A percentile compares a stretch with the other conserved stretches of the same genome.
Conservation (phyloP, 2,329 filamentous ascomycete species). For the Colletotrichum gigasporum region DNA sequence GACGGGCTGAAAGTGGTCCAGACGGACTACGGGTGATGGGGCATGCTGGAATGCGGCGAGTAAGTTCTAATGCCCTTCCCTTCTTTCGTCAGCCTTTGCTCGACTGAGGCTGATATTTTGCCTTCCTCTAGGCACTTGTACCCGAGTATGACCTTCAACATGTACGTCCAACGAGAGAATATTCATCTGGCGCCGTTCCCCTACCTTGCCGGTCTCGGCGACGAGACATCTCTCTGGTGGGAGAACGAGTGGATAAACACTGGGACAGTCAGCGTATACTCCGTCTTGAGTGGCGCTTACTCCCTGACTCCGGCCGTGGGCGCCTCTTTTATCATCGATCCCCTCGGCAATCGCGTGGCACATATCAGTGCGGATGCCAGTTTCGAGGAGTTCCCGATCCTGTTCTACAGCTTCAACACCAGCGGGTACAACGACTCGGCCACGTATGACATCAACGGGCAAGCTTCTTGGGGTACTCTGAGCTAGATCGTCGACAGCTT, state of each 20-base stretch:
- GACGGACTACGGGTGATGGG: conserved; percentile 51
- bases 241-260: conserved; percentile 1
- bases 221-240: neutral
- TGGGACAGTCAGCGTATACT: neutral
- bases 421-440: neutral
- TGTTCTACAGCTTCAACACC: neutral
- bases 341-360: neutral
- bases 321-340: neutral
- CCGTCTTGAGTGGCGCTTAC: conserved; percentile 3
- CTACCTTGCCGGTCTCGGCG: neutral
- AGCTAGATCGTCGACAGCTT: conserved; percentile 13
- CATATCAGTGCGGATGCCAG: neutral
- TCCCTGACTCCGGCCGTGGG: neutral
- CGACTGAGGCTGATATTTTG: too few species aligned
- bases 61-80: neutral
- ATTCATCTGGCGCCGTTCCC: conserved; percentile 7
- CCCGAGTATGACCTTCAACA: conserved; percentile 20
- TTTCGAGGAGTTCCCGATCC: neutral
- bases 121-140: neutral
- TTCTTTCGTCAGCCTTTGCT: too few species aligned
- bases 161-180: conserved; percentile 9
- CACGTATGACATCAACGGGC: neutral
- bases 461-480: conserved; percentile 14
- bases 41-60: conserved; percentile 59
- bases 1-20: conserved; percentile 51